phyloP scores from a whole-genome alignment of 2,329 filamentous ascomycete species.

The Capronia americana region DNA sequence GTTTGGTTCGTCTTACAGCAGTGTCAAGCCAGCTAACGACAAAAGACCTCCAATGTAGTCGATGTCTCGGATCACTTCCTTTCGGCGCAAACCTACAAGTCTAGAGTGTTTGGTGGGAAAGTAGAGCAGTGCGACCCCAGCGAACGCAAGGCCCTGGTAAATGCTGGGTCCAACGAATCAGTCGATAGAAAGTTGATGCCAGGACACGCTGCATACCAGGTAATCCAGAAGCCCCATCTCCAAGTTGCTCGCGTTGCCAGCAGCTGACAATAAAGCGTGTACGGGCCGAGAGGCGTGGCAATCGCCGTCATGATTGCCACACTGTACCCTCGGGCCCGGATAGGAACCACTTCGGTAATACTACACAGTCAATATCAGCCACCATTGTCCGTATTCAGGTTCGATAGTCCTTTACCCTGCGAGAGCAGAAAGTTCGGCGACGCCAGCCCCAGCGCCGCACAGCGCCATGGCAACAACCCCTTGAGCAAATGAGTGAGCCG shows the following conservation, averaged over 20 bases:
- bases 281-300: neutral
- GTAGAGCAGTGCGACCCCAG: neutral
- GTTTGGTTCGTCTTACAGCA: too few species aligned
- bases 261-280: slow-evolving; percentile 1
- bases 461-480: slow-evolving; percentile 8
- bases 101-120: neutral
- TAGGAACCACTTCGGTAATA: slow-evolving; percentile 18
- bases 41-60: neutral
- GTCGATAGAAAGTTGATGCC: too few species aligned
- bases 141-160: neutral
- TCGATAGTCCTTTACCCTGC: neutral
- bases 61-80: neutral
- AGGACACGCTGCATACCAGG: too few species aligned
- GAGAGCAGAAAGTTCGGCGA: slow-evolving; percentile 4
- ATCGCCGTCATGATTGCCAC: neutral
- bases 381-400: too few species aligned
- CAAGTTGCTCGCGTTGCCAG: neutral
- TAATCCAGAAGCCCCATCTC: neutral
- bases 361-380: too few species aligned
- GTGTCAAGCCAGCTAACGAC: neutral
- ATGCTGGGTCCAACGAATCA: too few species aligned
- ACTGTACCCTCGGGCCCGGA: slow-evolving; percentile 13
- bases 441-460: slow-evolving; percentile 2
- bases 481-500: neutral
- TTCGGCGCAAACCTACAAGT: neutral